phyloP scores from a whole-genome alignment of 1,139 yeast species.

The Pichia sp. region DNA sequence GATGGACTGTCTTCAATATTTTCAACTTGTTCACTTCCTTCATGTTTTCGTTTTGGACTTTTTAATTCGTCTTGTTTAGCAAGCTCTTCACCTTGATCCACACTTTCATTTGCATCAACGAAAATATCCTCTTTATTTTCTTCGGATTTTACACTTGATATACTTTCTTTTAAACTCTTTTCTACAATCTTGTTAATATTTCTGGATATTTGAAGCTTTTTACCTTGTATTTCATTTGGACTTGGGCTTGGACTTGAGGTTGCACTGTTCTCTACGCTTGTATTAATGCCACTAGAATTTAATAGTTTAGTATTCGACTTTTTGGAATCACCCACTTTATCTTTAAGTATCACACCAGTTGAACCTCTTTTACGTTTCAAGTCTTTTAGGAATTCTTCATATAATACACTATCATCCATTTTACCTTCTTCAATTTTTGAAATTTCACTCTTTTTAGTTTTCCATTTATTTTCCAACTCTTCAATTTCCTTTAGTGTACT shows the following conservation, averaged over 20 bases:
- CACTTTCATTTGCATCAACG: conserved; percentile 4
- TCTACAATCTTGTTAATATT: conserved; percentile 4
- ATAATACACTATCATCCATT: conserved; percentile 25
- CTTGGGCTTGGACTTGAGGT: background rate
- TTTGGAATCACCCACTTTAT: background rate
- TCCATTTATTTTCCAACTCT: conserved; percentile 25
- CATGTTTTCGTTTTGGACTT: conserved; percentile 5
- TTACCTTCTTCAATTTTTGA: conserved; percentile 27
- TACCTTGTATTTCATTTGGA: conserved; percentile 11
- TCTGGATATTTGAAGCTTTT: conserved; percentile 7
- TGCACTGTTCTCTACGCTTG: background rate
- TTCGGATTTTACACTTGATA: background rate
- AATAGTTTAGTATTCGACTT: background rate
- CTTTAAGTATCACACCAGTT: background rate
- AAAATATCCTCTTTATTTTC: conserved; percentile 4
- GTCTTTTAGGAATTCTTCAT: conserved; percentile 22
- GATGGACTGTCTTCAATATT: background rate
- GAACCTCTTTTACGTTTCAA: conserved; percentile 11
- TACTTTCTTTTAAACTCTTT: background rate
- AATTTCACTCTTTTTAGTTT: conserved; percentile 24
- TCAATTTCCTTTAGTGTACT: conserved; percentile 28
- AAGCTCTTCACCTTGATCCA: background rate
- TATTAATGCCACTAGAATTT: background rate
- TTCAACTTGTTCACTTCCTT: background rate
- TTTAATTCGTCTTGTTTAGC: background rate